Conservation (phyloP, 2,329 filamentous ascomycete species). For the Coleophoma eucalyptorum region DNA sequence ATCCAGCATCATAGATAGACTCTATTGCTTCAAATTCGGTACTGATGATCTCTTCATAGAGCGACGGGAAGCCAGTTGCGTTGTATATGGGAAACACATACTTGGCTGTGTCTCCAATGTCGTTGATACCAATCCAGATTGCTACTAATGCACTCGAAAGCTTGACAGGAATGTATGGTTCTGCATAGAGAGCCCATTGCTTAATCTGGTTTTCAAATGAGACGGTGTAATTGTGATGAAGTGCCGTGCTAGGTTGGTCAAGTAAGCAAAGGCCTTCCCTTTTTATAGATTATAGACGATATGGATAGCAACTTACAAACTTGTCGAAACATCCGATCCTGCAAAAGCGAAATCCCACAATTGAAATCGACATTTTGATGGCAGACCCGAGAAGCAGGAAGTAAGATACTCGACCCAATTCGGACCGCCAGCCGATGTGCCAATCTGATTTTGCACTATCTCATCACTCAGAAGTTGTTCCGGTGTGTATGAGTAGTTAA, state of each 20-base stretch:
- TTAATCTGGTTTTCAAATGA: conserved; percentile 45
- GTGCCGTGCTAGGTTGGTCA: conserved; percentile 32
- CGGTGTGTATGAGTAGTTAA: conserved; percentile 41
- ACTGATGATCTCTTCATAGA: conserved; percentile 38
- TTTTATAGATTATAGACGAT: no score
- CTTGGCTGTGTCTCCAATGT: conserved; percentile 46
- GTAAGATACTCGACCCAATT: conserved; percentile 54
- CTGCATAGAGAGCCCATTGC: conserved; percentile 41
- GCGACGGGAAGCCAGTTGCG: conserved; percentile 34
- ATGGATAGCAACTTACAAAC: conserved; percentile 25
- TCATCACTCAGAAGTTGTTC: conserved; percentile 38
- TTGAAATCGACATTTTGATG: conserved; percentile 38
- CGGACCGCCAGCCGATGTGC: conserved; percentile 47
- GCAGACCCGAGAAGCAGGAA: conserved; percentile 42
- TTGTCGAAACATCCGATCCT: conserved; percentile 43
- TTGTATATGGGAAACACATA: conserved; percentile 34
- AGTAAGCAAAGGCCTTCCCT: neutral
- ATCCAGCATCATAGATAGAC: conserved; percentile 37
- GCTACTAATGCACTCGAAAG: conserved; percentile 39
- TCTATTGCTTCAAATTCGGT: conserved; percentile 37
- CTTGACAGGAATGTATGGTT: conserved; percentile 18
- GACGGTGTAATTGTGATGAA: conserved; percentile 47
- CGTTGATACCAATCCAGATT: conserved; percentile 54
- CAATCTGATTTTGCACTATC: conserved; percentile 48
- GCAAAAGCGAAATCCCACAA: conserved; percentile 56